Percentiles rank a stretch among this genome's conserved stretches.
Evolutionary conservation across 2,329 filamentous ascomycete species (phyloP).

Genomic region (Nemania sp.): DNA sequence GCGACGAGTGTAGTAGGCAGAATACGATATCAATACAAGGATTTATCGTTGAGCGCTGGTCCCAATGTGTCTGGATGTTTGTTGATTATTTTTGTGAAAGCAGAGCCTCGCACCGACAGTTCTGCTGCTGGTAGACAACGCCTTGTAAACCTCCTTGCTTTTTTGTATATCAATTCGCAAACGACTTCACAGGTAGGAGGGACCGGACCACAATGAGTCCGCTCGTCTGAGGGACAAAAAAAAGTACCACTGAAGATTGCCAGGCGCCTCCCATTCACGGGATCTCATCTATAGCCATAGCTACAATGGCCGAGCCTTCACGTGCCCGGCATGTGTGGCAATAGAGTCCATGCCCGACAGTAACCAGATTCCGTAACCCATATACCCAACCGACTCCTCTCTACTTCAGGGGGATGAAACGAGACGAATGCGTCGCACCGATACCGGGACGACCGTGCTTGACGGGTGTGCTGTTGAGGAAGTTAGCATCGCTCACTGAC

Average conservation of each 20-base stretch:
- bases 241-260: constrained; percentile 28
- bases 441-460: constrained; percentile 99
- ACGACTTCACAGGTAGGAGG: constrained; percentile 22
- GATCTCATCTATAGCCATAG: constrained; percentile 29
- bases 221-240: constrained; percentile 22
- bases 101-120: constrained; percentile 2
- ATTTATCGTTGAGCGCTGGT: too few species aligned
- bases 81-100: not conserved
- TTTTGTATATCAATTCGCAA: constrained; percentile 25
- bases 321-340: constrained; percentile 14
- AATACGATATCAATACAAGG: too few species aligned
- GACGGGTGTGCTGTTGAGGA: constrained; percentile 82
- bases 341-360: constrained; percentile 21
- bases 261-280: constrained; percentile 23
- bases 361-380: constrained; percentile 23
- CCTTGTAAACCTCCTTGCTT: constrained; percentile 14
- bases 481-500: constrained; percentile 51
- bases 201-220: constrained; percentile 8
- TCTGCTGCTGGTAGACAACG: constrained; percentile 22
- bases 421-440: constrained; percentile 99
- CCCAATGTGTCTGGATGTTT: too few species aligned
- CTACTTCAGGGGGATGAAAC: constrained; percentile 98
- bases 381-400: constrained; percentile 16
- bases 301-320: constrained; percentile 22
- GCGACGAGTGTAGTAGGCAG: too few species aligned